Conservation (phyloP, 2,329 filamentous ascomycete species). For the Claviceps sp. region DNA sequence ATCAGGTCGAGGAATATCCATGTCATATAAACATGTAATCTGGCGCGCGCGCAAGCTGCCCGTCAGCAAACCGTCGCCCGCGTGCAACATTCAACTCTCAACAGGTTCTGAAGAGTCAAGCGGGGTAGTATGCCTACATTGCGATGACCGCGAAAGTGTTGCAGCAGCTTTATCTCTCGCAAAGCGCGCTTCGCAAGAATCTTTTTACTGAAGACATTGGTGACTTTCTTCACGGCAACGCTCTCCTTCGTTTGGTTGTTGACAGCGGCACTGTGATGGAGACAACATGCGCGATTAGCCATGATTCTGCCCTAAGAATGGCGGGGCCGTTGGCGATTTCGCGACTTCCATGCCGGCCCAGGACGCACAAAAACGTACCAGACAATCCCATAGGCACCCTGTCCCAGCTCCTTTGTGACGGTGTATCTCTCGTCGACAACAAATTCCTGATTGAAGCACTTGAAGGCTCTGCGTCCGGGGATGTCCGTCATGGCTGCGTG, state of each 20-base stretch:
- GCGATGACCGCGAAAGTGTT: conserved; percentile 87
- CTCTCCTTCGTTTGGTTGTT: conserved; percentile 86
- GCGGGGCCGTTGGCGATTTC: neutral
- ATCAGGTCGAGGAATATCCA: conserved; percentile 94
- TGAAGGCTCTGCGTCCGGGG: conserved; percentile 73
- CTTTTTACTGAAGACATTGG: conserved; percentile 99
- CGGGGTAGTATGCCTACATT: conserved; percentile 44
- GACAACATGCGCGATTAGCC: neutral
- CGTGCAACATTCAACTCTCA: neutral
- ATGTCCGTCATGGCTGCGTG: conserved; percentile 25
- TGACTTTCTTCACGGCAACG: conserved; percentile 98
- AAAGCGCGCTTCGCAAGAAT: conserved; percentile 95
- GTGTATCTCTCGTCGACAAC: conserved; percentile 96
- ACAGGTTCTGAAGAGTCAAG: neutral
- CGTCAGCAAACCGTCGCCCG: neutral
- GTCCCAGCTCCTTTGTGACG: conserved; percentile 95
- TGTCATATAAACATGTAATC: conserved; percentile 98
- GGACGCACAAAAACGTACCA: conserved; percentile 47
- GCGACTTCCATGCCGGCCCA: neutral
- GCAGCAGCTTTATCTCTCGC: conserved; percentile 95
- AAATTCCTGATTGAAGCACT: conserved; percentile 99
- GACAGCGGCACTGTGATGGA: conserved; percentile 61
- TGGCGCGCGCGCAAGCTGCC: conserved; percentile 22
- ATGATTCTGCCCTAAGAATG: neutral
- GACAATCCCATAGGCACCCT: conserved; percentile 97